Percentiles rank a stretch among this genome's conserved stretches.
Conservation (phyloP, 768 basidiomycete species). For the Dioszegia aurantiaca region DNA sequence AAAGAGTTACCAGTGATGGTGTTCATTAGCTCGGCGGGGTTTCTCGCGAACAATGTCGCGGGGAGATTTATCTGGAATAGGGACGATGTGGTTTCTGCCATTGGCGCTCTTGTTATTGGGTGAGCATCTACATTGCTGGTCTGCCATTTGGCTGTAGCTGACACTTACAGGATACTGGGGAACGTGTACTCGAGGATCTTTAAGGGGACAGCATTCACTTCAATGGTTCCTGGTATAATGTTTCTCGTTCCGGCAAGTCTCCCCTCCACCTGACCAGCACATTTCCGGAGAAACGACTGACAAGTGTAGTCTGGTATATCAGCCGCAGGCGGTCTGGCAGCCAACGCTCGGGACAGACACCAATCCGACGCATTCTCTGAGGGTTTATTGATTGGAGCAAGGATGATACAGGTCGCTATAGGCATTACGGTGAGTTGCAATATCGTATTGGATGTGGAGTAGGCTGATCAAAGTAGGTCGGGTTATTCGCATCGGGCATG, state of each 20-base stretch:
- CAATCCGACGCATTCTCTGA: conserved; percentile 57
- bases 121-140: too few species aligned
- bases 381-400: conserved; percentile 77
- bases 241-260: conserved; percentile 77
- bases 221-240: conserved; percentile 83
- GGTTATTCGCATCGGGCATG: conserved; percentile 81
- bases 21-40: conserved; percentile 66
- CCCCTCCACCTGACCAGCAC: neutral
- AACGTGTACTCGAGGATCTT: conserved; percentile 40
- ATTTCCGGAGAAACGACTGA: neutral
- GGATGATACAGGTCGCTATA: conserved; percentile 83
- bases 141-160: too few species aligned
- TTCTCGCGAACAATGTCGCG: conserved; percentile 69
- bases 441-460: too few species aligned
- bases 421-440: conserved; percentile 73
- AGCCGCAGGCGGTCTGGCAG: conserved; percentile 76
- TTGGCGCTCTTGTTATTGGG: conserved; percentile 44
- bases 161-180: conserved; percentile 37
- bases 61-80: conserved; percentile 71
- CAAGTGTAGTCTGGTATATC: conserved; percentile 61
- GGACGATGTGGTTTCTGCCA: conserved; percentile 39
- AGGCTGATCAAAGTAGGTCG: conserved; percentile 57
- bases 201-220: conserved; percentile 70
- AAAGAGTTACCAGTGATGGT: conserved; percentile 78
- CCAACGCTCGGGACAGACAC: conserved; percentile 39